Evolutionary conservation across 352 stramenopile species (phyloP), one percentile per base, ranked within the genome.

Genomic region (Phytophthora europaea): DNA sequence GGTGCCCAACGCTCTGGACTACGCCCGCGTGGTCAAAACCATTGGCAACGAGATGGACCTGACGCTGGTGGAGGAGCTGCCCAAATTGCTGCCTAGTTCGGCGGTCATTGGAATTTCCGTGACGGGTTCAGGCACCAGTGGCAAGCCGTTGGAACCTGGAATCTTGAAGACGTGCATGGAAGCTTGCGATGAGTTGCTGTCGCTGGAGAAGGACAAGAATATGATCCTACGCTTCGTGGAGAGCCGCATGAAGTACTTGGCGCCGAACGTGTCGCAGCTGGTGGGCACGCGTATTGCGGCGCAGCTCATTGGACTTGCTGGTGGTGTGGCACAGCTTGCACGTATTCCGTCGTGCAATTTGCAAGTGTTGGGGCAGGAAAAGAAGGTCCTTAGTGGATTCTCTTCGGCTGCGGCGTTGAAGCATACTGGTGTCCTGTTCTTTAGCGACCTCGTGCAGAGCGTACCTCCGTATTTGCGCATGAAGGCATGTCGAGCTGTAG

Each of bases 261-360:
- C 95, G n/a, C 96, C 96, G 0, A 99, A 99, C 69, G 79, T 98
- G 7, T 97, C 93, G 23, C 89, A 96, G 40, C 76, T 99, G 4
- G 85, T 99, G n/a, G 98, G 98, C 6, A 97, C 97, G 33, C 84
- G 92, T 16, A 96, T 99, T 40, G 96, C 98, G 6, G 98, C 98
- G 26, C 86, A 98, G 78, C 74, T 99, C 6, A 78, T 99, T 4
- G 97, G 91, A 20, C 79, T 99, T 38, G 96, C 97, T 9, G 98
- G 98, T 33, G 98, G 98, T 36, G 83, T 99, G 18, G 88, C 88
- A 3, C 84, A 98, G 55, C 82, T 99, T 15, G 87, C 93, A 20
- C 92, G 93, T 22, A 99, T 99, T 65, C 98, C 98, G 47, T 91
- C 96, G 45, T 99, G 98, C 73, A 99, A 99, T 70, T 77, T 99